Conservation (phyloP, 768 basidiomycete genomes). For the Cyclocybe cylindracea region DNA sequence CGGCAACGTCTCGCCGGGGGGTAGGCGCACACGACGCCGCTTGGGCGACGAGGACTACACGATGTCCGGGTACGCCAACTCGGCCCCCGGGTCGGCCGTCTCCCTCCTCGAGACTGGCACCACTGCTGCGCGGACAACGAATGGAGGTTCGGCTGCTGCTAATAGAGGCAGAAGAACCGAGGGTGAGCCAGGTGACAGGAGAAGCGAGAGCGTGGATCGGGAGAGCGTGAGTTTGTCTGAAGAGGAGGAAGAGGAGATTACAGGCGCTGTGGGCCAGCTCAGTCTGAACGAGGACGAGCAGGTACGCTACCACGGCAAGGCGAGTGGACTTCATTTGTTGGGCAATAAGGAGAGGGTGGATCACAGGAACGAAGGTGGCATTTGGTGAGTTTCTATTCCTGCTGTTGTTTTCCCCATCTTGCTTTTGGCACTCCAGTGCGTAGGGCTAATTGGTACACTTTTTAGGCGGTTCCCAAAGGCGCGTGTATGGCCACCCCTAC, state of each 20-base stretch:
- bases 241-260: conserved; percentile 34
- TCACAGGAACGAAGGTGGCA: conserved; percentile 71
- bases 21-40: conserved; percentile 50
- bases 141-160: too few relatives aligned
- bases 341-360: conserved; percentile 61
- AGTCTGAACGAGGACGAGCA: conserved; percentile 87
- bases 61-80: conserved; percentile 16
- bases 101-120: conserved; percentile 18
- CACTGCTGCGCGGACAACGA: background rate
- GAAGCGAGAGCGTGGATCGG: conserved; percentile 37
- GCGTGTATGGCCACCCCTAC: conserved; percentile 81
- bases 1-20: conserved; percentile 32
- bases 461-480: conserved; percentile 81
- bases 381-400: conserved; percentile 51
- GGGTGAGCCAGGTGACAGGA: conserved; percentile 16
- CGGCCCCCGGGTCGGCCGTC: conserved; percentile 22
- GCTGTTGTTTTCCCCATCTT: conserved; percentile 2
- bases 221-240: conserved; percentile 32
- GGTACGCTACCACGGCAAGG: conserved; percentile 86
- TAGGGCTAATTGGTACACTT: conserved; percentile 1
- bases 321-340: conserved; percentile 76
- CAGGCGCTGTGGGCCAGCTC: conserved; percentile 81
- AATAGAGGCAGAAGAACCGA: background rate
- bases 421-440: too few relatives aligned
- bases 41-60: conserved; percentile 37